Conservation (phyloP, 1,139 yeast species). For the Dujonia santamariae region DNA sequence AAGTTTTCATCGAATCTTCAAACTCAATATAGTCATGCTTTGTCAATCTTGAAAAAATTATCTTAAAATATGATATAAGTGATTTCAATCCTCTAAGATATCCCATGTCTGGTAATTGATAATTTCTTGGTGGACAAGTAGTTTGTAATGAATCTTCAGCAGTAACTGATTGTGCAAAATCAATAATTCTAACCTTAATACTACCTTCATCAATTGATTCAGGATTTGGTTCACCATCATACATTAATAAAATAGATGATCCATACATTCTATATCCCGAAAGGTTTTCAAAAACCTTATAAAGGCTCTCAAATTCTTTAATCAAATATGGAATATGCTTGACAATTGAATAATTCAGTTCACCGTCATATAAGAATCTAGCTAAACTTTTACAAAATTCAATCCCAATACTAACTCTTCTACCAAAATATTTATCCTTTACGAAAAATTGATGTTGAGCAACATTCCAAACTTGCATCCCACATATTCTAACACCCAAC, state of each 20-base stretch:
- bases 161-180: constrained; percentile 94
- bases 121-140: constrained; percentile 62
- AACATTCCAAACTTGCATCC: constrained; percentile 82
- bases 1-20: constrained; percentile 18
- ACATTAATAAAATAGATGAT: constrained; percentile 81
- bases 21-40: constrained; percentile 16
- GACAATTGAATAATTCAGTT: constrained; percentile 53
- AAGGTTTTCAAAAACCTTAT: constrained; percentile 50
- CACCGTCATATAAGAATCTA: constrained; percentile 79
- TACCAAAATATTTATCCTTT: constrained; percentile 90
- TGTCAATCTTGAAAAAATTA: constrained; percentile 50
- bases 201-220: constrained; percentile 13
- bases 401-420: constrained; percentile 68
- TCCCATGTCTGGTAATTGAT: constrained; percentile 69
- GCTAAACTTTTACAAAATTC: constrained; percentile 74
- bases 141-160: constrained; percentile 41
- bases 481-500: constrained; percentile 92
- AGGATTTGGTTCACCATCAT: constrained; percentile 53
- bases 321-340: constrained; percentile 68
- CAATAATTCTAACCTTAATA: constrained; percentile 73
- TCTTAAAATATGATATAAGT: constrained; percentile 57
- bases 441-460: constrained; percentile 48
- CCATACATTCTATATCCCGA: constrained; percentile 91
- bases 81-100: constrained; percentile 78
- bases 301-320: constrained; percentile 56